These are phyloP conservation scores for Sphaerulina vaccinii DNA, from an alignment of 2,329 filamentous ascomycete genomes.

Conservation along the genomic window DNA sequence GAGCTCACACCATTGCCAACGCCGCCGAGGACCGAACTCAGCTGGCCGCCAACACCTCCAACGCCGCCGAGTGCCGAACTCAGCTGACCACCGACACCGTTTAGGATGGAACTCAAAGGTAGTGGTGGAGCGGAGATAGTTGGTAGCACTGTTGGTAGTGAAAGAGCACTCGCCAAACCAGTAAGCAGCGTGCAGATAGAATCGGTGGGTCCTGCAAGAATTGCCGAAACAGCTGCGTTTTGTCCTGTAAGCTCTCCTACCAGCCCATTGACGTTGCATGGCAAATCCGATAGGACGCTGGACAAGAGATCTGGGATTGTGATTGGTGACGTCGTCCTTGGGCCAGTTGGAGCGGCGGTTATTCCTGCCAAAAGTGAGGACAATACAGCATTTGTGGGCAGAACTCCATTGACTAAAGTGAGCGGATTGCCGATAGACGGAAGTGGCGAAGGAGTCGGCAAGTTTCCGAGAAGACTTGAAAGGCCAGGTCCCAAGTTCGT, in stretches of 20 bases:
- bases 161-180: neutral
- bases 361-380: neutral
- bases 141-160: neutral
- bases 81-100: neutral
- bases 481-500: slow-evolving; percentile 1
- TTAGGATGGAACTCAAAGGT: neutral
- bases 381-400: neutral
- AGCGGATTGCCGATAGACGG: neutral
- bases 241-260: neutral
- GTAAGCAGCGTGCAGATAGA: slow-evolving; percentile 2
- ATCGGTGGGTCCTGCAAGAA: slow-evolving; percentile 4
- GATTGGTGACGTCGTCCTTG: neutral
- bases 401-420: neutral
- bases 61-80: neutral
- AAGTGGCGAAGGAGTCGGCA: neutral
- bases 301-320: neutral
- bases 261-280: neutral
- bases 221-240: slow-evolving; percentile 1
- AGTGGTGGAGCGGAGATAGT: neutral
- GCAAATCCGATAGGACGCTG: neutral
- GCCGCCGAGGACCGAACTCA: too few relatives aligned
- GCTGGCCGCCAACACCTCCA: too few relatives aligned
- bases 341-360: neutral
- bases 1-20: neutral
- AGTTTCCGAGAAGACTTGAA: neutral